Conservation (phyloP, 805 yeast species). For the Metschnikowia corniflorae region DNA sequence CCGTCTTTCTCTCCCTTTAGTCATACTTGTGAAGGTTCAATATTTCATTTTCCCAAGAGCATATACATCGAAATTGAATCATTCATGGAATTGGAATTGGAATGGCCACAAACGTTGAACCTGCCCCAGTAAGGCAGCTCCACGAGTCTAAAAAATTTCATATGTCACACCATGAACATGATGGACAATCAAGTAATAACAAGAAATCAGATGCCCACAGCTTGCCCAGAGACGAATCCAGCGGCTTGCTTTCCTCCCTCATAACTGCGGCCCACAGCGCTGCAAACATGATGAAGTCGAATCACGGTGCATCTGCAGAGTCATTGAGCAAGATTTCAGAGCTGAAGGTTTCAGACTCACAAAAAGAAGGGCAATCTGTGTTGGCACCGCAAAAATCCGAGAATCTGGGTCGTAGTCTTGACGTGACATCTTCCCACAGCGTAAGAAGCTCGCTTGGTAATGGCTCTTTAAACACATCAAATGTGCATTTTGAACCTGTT, state of each 20-base stretch:
- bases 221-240: constrained; percentile 10
- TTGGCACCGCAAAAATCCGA: neutral
- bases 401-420: constrained; percentile 1
- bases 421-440: neutral
- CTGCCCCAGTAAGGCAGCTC: constrained; percentile 1
- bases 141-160: too few relatives aligned
- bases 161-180: constrained; percentile 1
- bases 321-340: neutral
- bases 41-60: too few relatives aligned
- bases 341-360: neutral
- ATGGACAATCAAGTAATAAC: too few relatives aligned
- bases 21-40: too few relatives aligned
- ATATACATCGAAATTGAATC: too few relatives aligned
- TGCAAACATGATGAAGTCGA: constrained; percentile 24
- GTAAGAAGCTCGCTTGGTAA: constrained; percentile 1
- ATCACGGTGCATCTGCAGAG: constrained; percentile 7
- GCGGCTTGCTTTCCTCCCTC: constrained; percentile 43
- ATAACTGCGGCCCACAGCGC: constrained; percentile 48
- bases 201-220: too few relatives aligned
- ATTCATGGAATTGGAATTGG: too few relatives aligned
- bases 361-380: neutral
- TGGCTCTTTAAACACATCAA: constrained; percentile 17
- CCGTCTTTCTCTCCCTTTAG: too few relatives aligned
- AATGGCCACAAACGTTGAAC: neutral
- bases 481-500: constrained; percentile 46